Evolutionary conservation across 2,329 filamentous ascomycete genomes (phyloP).

Genomic region (Exophiala sp.): DNA sequence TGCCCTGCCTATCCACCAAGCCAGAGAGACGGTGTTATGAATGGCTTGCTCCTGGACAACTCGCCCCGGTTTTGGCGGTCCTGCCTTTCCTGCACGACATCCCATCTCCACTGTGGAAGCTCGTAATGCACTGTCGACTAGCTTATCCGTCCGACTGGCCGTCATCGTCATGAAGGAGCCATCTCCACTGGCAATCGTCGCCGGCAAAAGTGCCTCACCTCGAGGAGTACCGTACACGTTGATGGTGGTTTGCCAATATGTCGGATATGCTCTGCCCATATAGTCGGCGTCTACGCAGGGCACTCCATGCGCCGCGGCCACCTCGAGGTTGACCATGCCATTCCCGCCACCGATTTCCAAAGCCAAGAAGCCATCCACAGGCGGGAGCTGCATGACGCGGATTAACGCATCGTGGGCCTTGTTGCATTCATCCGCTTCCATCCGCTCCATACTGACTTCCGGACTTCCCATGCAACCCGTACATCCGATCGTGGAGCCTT

Average conservation of each 20-base stretch:
- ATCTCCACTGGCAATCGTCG: conserved; percentile 44
- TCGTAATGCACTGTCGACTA: conserved; percentile 47
- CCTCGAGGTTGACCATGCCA: conserved; percentile 58
- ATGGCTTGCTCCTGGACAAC: conserved; percentile 37
- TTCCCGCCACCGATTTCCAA: conserved; percentile 67
- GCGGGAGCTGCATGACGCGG: conserved; percentile 44
- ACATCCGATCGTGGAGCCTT: conserved; percentile 45
- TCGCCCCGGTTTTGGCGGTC: conserved; percentile 39
- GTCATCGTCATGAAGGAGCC: conserved; percentile 50
- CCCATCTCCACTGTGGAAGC: conserved; percentile 56
- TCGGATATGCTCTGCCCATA: conserved; percentile 35
- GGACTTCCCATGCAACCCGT: conserved; percentile 52
- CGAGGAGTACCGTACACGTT: conserved; percentile 18
- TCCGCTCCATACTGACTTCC: conserved; percentile 59
- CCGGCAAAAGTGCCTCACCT: conserved; percentile 23
- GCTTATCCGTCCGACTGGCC: conserved; percentile 26
- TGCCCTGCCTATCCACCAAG: conserved; percentile 57
- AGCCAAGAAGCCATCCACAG: conserved; percentile 57
- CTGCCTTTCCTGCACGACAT: conserved; percentile 42
- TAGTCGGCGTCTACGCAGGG: conserved; percentile 46
- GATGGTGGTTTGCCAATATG: conserved; percentile 17
- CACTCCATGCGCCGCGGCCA: conserved; percentile 39
- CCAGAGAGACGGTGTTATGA: conserved; percentile 42
- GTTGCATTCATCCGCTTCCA: conserved; percentile 53
- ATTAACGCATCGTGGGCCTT: conserved; percentile 49